phyloP scores from a whole-genome alignment of 2,329 filamentous ascomycete genomes.

The Davidsoniella australis region DNA sequence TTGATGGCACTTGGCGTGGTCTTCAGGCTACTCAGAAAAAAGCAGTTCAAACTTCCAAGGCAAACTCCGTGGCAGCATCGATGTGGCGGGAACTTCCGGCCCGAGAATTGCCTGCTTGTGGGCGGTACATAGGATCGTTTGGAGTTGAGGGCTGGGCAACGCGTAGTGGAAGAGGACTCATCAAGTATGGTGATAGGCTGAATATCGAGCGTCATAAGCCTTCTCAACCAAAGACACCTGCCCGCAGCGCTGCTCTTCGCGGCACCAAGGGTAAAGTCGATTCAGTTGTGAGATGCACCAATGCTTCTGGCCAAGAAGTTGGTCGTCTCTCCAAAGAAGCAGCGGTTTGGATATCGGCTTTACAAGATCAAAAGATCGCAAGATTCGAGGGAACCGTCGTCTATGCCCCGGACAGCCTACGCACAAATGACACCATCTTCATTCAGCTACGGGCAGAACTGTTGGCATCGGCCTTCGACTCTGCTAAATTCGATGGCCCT shows the following conservation, averaged over 20 bases:
- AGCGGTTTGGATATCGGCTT: conserved; percentile 77
- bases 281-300: conserved; percentile 83
- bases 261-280: conserved; percentile 54
- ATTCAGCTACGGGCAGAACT: conserved; percentile 70
- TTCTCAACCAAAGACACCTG: conserved; percentile 10
- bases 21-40: conserved; percentile 3
- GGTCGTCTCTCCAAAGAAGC: conserved; percentile 75
- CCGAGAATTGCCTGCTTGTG: conserved; percentile 12
- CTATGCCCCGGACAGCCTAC: conserved; percentile 67
- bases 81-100: conserved; percentile 10
- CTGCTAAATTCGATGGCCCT: conserved; percentile 1
- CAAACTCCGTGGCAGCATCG: conserved; percentile 1
- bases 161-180: conserved; percentile 54
- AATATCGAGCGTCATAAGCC: conserved; percentile 70
- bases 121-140: conserved; percentile 76
- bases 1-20: conserved; percentile 43
- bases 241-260: conserved; percentile 23
- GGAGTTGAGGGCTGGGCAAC: conserved; percentile 88
- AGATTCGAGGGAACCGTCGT: conserved; percentile 76
- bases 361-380: conserved; percentile 83
- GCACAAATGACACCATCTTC: conserved; percentile 89
- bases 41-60: background rate
- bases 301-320: conserved; percentile 59
- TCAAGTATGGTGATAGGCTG: conserved; percentile 70
- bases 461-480: conserved; percentile 45